phyloP scores from a whole-genome alignment of 768 basidiomycete genomes.

The Gyrodon lividus region DNA sequence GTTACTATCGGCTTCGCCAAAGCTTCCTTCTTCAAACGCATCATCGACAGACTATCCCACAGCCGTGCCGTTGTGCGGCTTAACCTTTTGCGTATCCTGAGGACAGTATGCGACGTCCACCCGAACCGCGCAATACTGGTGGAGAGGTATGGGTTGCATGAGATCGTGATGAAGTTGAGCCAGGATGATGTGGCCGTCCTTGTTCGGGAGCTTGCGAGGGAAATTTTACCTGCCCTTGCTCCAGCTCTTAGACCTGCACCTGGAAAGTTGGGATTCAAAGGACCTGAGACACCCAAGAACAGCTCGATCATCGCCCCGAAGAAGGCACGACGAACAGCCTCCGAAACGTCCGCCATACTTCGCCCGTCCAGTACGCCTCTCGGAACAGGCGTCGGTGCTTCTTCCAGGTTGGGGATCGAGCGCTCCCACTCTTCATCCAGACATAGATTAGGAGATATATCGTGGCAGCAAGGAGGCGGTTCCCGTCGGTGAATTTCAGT shows the following conservation, averaged over 20 bases:
- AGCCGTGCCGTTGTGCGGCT: slow-evolving; percentile 84
- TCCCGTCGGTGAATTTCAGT: slow-evolving; percentile 21
- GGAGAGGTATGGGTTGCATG: slow-evolving; percentile 76
- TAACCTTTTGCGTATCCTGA: slow-evolving; percentile 82
- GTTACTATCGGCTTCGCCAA: slow-evolving; percentile 78
- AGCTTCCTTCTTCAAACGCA: slow-evolving; percentile 81
- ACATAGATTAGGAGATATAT: slow-evolving; percentile 60
- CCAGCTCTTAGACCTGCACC: slow-evolving; percentile 63
- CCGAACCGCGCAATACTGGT: slow-evolving; percentile 82
- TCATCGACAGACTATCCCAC: slow-evolving; percentile 77
- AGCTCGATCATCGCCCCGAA: slow-evolving; percentile 55
- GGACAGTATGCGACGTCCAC: slow-evolving; percentile 85
- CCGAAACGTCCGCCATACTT: slow-evolving; percentile 53
- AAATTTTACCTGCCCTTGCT: slow-evolving; percentile 75
- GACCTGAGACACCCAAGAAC: slow-evolving; percentile 38
- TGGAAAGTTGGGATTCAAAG: slow-evolving; percentile 30
- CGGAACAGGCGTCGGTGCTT: slow-evolving; percentile 11
- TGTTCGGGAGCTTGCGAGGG: slow-evolving; percentile 83
- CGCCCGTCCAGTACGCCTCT: slow-evolving; percentile 18
- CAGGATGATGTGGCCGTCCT: slow-evolving; percentile 88
- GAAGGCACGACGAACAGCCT: slow-evolving; percentile 64
- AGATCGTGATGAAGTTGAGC: slow-evolving; percentile 78
- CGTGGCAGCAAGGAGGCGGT: slow-evolving; percentile 45
- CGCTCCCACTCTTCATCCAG: slow-evolving; percentile 41
- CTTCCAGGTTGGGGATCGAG: slow-evolving; percentile 34